Evolutionary conservation across 768 basidiomycete genomes (phyloP).

Genomic region (Steccherinum ochraceum): DNA sequence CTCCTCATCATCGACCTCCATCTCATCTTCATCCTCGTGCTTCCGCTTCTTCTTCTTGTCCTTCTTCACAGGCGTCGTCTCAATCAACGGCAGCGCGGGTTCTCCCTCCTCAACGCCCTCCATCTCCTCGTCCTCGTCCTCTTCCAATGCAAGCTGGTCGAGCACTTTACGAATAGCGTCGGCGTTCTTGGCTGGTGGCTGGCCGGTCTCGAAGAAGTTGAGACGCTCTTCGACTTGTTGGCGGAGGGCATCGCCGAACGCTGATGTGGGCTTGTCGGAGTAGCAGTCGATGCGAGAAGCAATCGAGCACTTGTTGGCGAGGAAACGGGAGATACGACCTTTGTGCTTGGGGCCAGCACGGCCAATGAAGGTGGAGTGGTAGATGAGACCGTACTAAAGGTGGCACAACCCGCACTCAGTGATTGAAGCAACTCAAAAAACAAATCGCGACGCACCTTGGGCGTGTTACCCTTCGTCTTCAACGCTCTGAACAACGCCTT

Average conservation of each 20-base stretch:
- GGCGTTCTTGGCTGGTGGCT: constrained; percentile 82
- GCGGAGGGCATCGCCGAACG: constrained; percentile 92
- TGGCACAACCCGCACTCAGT: constrained; percentile 1
- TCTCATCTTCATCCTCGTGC: constrained; percentile 63
- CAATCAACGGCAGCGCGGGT: constrained; percentile 53
- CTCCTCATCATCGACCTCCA: constrained; percentile 37
- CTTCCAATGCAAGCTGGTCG: constrained; percentile 67
- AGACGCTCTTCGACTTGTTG: constrained; percentile 95
- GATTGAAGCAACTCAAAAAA: background rate
- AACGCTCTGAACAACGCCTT: constrained; percentile 96
- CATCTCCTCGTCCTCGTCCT: constrained; percentile 47
- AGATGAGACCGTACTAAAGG: constrained; percentile 90
- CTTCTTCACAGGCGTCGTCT: constrained; percentile 48
- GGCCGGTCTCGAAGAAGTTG: constrained; percentile 89
- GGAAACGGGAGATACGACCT: constrained; percentile 96
- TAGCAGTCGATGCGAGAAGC: constrained; percentile 97
- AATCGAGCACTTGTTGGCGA: constrained; percentile 98
- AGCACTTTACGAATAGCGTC: constrained; percentile 90
- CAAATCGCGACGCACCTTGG: constrained; percentile 54
- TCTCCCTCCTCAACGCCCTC: constrained; percentile 30
- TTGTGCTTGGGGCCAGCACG: constrained; percentile 92
- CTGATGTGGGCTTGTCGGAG: constrained; percentile 77
- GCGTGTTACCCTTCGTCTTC: constrained; percentile 98
- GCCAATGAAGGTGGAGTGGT: constrained; percentile 95
- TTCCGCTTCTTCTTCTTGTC: constrained; percentile 61